phyloP scores from a whole-genome alignment of 768 basidiomycete genomes.

The Austroboletus eburneus region DNA sequence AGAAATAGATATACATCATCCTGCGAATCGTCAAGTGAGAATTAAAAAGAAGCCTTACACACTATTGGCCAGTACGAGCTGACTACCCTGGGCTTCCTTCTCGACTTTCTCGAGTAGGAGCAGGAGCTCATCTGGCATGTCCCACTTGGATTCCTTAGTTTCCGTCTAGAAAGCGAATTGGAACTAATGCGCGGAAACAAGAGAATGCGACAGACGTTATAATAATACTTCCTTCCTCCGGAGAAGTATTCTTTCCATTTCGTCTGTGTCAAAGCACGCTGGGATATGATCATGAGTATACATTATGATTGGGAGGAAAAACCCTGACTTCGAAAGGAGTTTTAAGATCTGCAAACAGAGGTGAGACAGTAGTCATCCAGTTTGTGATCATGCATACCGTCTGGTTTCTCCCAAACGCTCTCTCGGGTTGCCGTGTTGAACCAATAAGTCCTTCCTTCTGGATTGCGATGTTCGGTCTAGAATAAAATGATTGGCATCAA shows the following conservation, averaged over 20 bases:
- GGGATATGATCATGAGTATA: conserved; percentile 11
- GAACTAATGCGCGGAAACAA: neutral
- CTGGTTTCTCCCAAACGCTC: conserved; percentile 98
- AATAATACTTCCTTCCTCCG: conserved; percentile 87
- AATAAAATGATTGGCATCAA: conserved; percentile 3
- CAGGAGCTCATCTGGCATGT: conserved; percentile 89
- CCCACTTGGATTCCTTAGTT: conserved; percentile 95
- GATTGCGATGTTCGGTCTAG: conserved; percentile 91
- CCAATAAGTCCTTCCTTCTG: conserved; percentile 98
- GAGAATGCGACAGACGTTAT: conserved; percentile 53
- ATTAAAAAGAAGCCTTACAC: conserved; percentile 15
- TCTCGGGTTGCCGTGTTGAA: conserved; percentile 85
- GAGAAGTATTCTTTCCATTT: conserved; percentile 97
- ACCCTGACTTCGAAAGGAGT: conserved; percentile 79
- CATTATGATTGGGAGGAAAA: neutral
- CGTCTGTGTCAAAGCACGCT: conserved; percentile 87
- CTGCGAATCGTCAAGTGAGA: neutral
- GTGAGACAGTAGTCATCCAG: conserved; percentile 4
- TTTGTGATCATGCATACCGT: conserved; percentile 48
- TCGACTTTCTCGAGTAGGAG: conserved; percentile 83
- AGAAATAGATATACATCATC: conserved; percentile 6
- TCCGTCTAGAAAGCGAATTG: conserved; percentile 50
- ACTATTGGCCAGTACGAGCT: conserved; percentile 33
- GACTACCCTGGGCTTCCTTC: conserved; percentile 52
- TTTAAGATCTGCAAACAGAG: conserved; percentile 65